Evolutionary conservation across 2,329 filamentous ascomycete genomes (phyloP), one percentile per base, ranked within the genome.

Genomic region (Emergomyces africanus): DNA sequence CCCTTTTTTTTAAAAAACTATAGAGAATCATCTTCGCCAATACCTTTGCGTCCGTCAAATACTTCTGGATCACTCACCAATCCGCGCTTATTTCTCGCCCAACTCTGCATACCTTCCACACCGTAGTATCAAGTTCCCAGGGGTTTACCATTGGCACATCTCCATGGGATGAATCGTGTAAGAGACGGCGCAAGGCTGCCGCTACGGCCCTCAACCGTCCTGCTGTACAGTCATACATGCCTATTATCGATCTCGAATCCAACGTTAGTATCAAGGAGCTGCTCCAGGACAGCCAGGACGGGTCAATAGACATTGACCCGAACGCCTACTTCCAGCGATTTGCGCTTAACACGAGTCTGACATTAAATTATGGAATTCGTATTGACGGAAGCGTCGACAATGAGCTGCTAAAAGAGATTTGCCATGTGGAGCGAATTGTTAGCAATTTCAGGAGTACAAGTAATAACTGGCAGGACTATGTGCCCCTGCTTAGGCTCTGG

Each of bases 381-480:
- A 89, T 92, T 59, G 79, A 85, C 58, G 88, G 86, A 0, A 82
- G 85, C 62, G 81, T 88, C 51, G 78, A 89, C 60, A 81, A 86
- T 62, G 75, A 80, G 44, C 75, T 91, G 8, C 77, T 92, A 5
- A 77, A 82, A 23, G 89, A 92, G 68, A 90, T 94, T 60, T 83
- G 84, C 0, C 78, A 84, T 53, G 88, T 92, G 2, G 89, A 92
- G 70, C 80, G 87, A 35, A 84, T 83, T 5, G 84, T 94, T 28
- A 86, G 84, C 57, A 88, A 88, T 65, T 87, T 91, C 68, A 77
- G 89, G 54, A 87, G 83, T 30, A 92, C 88, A 0, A 89, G 85
- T 66, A 89, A 90, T 68, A 92, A 92, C 69, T 89, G 87, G 83
- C 86, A 89, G 67, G 89, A 94, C 67, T 92, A 92, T 64, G 82